Conservation (phyloP, 768 basidiomycete species). For the Collybia sordida region DNA sequence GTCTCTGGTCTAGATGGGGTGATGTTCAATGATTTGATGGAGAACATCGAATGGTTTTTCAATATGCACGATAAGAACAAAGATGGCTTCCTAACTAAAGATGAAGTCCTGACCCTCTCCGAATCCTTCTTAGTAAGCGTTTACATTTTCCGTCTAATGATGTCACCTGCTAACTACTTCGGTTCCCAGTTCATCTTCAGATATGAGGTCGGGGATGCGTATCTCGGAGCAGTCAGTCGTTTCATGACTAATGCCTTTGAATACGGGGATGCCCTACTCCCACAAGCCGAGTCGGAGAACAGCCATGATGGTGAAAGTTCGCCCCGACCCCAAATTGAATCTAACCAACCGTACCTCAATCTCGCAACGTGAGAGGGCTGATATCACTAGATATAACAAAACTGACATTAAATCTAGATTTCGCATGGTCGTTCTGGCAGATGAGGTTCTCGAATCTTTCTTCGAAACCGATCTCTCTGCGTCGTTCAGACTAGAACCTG, state of each 20-base stretch:
- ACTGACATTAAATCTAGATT: slow-evolving; percentile 53
- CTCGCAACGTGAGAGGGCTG: slow-evolving; percentile 68
- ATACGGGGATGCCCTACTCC: slow-evolving; percentile 91
- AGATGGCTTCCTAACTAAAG: slow-evolving; percentile 93
- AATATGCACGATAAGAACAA: slow-evolving; percentile 94
- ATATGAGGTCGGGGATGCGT: slow-evolving; percentile 94
- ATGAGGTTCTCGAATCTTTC: slow-evolving; percentile 95
- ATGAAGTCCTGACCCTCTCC: slow-evolving; percentile 92
- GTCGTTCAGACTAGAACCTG: slow-evolving; percentile 79
- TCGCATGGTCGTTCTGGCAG: slow-evolving; percentile 98
- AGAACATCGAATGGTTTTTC: slow-evolving; percentile 99
- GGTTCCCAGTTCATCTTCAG: slow-evolving; percentile 90
- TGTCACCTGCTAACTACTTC: neutral
- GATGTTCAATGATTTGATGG: slow-evolving; percentile 97
- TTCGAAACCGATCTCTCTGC: slow-evolving; percentile 90
- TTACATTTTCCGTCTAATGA: slow-evolving; percentile 2
- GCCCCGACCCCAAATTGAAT: slow-evolving; percentile 50
- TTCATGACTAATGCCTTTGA: slow-evolving; percentile 99
- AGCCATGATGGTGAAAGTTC: slow-evolving; percentile 28
- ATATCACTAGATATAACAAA: neutral
- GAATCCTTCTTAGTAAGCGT: slow-evolving; percentile 84
- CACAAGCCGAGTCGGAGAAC: slow-evolving; percentile 36
- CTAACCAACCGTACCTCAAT: slow-evolving; percentile 91
- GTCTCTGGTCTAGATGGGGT: slow-evolving; percentile 87
- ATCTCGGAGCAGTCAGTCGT: slow-evolving; percentile 92